Evolutionary conservation across 805 yeast species (phyloP), one percentile per base, ranked within the genome.

Genomic region (Wickerhamiella vanderwaltii): DNA sequence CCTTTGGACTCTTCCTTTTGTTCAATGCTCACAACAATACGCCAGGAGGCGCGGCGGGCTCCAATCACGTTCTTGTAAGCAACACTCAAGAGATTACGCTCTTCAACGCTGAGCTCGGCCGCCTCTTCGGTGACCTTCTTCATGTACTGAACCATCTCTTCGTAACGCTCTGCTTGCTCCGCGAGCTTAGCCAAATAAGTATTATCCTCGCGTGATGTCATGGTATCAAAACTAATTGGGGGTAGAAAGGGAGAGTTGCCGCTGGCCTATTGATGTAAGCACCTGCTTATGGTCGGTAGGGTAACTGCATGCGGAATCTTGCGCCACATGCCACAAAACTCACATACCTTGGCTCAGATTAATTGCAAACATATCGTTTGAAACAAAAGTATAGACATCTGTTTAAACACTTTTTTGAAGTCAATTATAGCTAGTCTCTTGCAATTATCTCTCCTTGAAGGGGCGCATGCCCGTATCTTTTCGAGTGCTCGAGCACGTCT

Each of bases 111-210:
- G 57, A 88, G 72, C 67, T 91, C 98, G 68, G 56, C 49, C 45
- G 64, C 66, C 51, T 55, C 51, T 48, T 57, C 85, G 84, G 58
- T 95, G 88, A 48, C 95, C 48, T 85, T 83, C 70, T 88, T 91
- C 97, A 88, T 91, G 72, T 84, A 86, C 67, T 83, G 93, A 59
- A 91, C 98, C 98, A 91, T 91, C 70, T 91, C 98, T 72, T 91
- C 98, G 67, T 91, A 91, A 70, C 98, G 94, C 72, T 91, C 98
- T 60, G 98, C 97, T 73, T 91, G 98, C 72, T 88, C 97, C 62
- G 97, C 95, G 65, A 88, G 81, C 65, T 91, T 85, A 65, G 98
- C 98, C 63, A 88, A 78, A 69, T 87, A 88, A 58, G 91, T 95
- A 60, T 93, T 84, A 70, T 91, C 94, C 79, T 91, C 97, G 73